Evolutionary conservation across 192 early-diverging fungal species (phyloP), one percentile per base, ranked within the genome.

Genomic region (Backusella macrospora): DNA sequence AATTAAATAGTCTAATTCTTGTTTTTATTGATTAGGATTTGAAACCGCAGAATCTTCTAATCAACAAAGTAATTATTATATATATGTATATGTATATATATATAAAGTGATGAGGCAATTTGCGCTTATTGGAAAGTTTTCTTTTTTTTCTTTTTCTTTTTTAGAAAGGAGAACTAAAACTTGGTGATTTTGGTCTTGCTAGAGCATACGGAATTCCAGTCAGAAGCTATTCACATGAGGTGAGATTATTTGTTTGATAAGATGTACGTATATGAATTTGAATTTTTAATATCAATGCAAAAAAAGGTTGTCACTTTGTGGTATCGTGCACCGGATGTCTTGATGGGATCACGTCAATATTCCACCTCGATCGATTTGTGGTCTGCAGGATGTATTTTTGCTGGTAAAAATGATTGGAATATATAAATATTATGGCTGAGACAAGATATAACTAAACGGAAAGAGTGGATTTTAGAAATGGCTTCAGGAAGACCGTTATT

Each of bases 131-230:
- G 29, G 29, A 34, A 34, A 34, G 29, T 15, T 1, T 34, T 4
- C 1, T 12, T 42, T 8, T 43, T 59, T 39, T 69, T 52, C n/a
- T 23, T 55, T 14, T n/a, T 74, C 29, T 42, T 46, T 65, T 59
- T 38, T 55, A 81, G 85, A 88, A 87, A 71, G 91, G 92, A 52
- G 91, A 93, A 63, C 79, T 95, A 47, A 95, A 94, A 77, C 77
- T 95, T 55, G 93, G 84, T 48, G 98, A 99, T 83, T 99, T 99
- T 86, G 98, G 96, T 52, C 87, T 99, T 38, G 98, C 97, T 7
- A 83, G 97, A 29, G 98, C 97, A 8, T 97, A 97, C 83, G 98
- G 97, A 23, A 98, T 99, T 65, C 97, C 97, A 15, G 92, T 93
- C 55, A 86, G 93, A 77, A 92, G 87, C 70, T 94, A 94, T 76